A percentile compares a stretch with the other conserved stretches of the same genome.
These are phyloP conservation scores for Akanthomyces dipterigenus DNA, from an alignment of 2,329 filamentous ascomycete genomes.

Conservation along the genomic window DNA sequence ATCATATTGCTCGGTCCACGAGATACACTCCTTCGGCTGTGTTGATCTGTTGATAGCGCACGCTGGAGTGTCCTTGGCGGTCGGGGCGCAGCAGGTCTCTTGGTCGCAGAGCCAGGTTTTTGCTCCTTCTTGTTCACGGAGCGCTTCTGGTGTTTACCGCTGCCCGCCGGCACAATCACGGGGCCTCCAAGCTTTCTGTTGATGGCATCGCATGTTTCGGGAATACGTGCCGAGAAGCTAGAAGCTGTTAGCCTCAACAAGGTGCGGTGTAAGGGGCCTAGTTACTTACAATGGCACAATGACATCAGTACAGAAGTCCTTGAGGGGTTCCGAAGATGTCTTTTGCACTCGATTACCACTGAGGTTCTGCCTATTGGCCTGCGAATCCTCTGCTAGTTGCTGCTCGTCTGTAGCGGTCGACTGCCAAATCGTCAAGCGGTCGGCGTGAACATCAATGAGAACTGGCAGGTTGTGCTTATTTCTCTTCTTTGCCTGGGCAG, in stretches of 20 bases:
- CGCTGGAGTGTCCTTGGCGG: constrained; percentile 50
- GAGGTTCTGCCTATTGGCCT: constrained; percentile 25
- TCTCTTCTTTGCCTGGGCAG: constrained; percentile 42
- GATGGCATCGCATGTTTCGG: constrained; percentile 61
- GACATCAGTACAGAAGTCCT: constrained; percentile 73
- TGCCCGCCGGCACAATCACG: constrained; percentile 48
- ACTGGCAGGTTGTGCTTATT: constrained; percentile 57
- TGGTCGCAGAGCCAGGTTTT: constrained; percentile 46
- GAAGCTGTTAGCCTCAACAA: constrained; percentile 25
- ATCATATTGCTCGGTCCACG: constrained; percentile 51
- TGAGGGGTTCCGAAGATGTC: constrained; percentile 54
- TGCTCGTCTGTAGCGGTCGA: constrained; percentile 60
- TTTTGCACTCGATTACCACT: constrained; percentile 34
- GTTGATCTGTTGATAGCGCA: constrained; percentile 54
- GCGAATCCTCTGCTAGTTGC: constrained; percentile 42
- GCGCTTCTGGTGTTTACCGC: constrained; percentile 41
- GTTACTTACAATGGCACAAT: constrained; percentile 67
- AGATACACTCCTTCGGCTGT: constrained; percentile 45
- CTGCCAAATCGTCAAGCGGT: constrained; percentile 79
- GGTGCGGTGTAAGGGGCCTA: background rate
- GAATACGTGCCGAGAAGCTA: constrained; percentile 70
- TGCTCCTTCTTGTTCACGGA: constrained; percentile 36
- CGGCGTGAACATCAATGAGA: constrained; percentile 66
- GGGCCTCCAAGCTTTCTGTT: constrained; percentile 73
- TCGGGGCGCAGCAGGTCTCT: constrained; percentile 37